Base-by-base conservation (phyloP, 495 filamentous ascomycete species). In the Paragyromitra xinjiangensis region DNA sequence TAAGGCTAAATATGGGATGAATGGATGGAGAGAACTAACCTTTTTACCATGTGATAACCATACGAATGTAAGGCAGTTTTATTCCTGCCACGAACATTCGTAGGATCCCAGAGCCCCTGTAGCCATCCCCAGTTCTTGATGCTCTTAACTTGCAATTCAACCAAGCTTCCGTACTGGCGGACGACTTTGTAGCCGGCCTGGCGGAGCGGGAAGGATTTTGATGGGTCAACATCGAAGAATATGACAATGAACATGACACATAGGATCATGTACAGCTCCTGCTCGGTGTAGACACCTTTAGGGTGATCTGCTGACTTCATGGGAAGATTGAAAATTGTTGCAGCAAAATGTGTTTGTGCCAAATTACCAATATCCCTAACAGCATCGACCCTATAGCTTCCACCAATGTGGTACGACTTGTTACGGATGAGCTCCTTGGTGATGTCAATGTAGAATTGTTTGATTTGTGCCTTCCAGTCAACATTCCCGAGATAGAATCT, bases 231-330 rank as follows among this genome's bases (percentile, higher is more conserved):
- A 24, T 86, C 84, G 45, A 82, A 84, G 80, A 87, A 90, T 58
- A 89, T 83, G 37, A 80, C 81, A 16, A 83, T 84, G 80, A 89
- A 94, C 69, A 94, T 87, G 37, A 90, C 86, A 0, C 91, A 86
- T 6, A 96, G 84, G n/a, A 90, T 88, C 83, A 88, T 89, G 83
- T 93, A 94, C 72, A 95, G 84, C 83, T 95, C 92, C 48, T 94
- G 88, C 78, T 92, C 91, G 7, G 89, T 92, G 84, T 93, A 94
- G 44, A 93, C 84, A 5, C 91, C 92, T 72, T 87, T 88, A 11
- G 89, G 86, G 80, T 90, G 89, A 37, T 90, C 87, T 73, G 89
- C 87, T 45, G 88, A 91, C 84, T 92, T 92, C 73, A 97, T 84
- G 0, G 93, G 91, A 1, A 97, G 86, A 26, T 88, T 89, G 82